These are phyloP conservation scores for Skeletonema potamos DNA, from an alignment of 108 stramenopile genomes.

Conservation along the genomic window DNA sequence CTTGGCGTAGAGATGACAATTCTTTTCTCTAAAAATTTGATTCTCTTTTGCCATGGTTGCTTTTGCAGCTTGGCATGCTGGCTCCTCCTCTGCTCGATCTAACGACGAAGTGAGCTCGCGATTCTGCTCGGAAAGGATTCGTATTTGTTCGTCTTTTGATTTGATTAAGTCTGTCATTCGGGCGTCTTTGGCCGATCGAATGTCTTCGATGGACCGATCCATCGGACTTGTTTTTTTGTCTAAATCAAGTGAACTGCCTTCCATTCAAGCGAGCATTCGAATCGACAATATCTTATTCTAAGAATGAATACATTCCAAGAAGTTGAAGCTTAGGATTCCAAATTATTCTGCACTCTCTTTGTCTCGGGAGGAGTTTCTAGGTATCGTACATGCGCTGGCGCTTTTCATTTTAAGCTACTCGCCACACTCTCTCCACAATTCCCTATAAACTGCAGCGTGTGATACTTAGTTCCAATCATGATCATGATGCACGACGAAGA, in stretches of 20 bases:
- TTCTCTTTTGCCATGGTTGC: conserved; percentile 63
- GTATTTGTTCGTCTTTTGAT: conserved; percentile 84
- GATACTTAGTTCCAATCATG: too few relatives aligned
- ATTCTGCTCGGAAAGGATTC: conserved; percentile 79
- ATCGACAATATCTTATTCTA: too few relatives aligned
- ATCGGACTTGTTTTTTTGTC: background rate
- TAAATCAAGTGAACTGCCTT: background rate
- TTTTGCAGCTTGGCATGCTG: conserved; percentile 56
- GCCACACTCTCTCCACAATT: background rate
- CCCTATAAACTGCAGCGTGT: too few relatives aligned
- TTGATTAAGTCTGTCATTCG: conserved; percentile 64
- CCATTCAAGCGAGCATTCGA: too few relatives aligned
- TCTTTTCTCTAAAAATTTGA: conserved; percentile 54
- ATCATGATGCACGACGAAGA: conserved; percentile 5
- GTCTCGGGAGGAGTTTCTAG: too few relatives aligned
- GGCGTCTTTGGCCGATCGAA: conserved; percentile 30
- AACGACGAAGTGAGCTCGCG: conserved; percentile 57
- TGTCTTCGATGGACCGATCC: conserved; percentile 34
- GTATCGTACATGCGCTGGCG: too few relatives aligned
- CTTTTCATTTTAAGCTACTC: background rate
- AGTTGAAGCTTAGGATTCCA: too few relatives aligned
- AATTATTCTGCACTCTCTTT: too few relatives aligned
- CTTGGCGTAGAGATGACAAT: conserved; percentile 59
- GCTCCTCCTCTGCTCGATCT: conserved; percentile 67
- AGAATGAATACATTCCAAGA: too few relatives aligned